Base-by-base conservation (phyloP, 257 asterid genomes). In the Capsicum pubescens region DNA sequence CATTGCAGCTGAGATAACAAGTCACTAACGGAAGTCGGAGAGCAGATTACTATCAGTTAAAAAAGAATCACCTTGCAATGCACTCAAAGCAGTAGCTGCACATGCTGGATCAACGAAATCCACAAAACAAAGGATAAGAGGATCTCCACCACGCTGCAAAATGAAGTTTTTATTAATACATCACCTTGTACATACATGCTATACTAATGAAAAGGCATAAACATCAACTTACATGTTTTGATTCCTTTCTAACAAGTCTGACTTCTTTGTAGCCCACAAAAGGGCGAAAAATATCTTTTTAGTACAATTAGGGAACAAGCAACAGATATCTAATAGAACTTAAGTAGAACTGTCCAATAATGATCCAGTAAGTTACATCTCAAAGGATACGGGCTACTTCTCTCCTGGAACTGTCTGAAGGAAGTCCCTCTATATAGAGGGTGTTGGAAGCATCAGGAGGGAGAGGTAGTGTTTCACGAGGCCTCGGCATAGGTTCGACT, bases 301-400 rank as follows among this genome's bases (percentile, higher is more conserved):
- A 8, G 80, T 83, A 9, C 60, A 69, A 84, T 88, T 84, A 90
- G 87, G 87, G 88, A 82, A 85, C 56, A 15, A 21, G 44, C 14
- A 50, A 14, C 70, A 54, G 68, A 19, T 10, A 48, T 56, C n/a
- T n/a, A n/a, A 54, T 32, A 15, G 64, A 77, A 77, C 54, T 32
- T 26, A 12, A 54, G 57, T 0, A 42, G 52, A 57, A 74, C 60
- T 14, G 58, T 48, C 36, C 58, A 17, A 63, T 26, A 16, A 14
- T 21, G 54, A 82, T 71, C 36, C 76, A 52, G 61, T 66, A 55
- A 59, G 50, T 19, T 58, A 50, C 46, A 74, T 64, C 52, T 15
- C 69, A 74, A 68, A 91, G 91, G 94, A 91, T 91, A 91, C 92
- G 94, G 82, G 94, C 91, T 85, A 91, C 89, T 90, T 88, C 92